phyloP scores from a whole-genome alignment of 1,139 yeast species.

The Ogataea hybrid region DNA sequence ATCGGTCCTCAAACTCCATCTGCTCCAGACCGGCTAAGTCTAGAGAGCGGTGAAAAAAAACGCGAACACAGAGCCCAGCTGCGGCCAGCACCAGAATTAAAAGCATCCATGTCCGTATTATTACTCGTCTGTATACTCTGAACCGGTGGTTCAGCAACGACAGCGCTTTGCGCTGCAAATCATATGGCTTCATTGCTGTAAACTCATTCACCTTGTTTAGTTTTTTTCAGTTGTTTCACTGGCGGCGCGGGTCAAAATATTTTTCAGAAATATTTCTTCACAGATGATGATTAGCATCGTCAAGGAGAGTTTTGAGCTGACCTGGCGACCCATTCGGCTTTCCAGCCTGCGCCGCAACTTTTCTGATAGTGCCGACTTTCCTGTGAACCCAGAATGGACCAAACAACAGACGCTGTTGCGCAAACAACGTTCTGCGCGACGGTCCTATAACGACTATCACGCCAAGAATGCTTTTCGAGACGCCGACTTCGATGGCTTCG shows the following conservation, averaged over 20 bases:
- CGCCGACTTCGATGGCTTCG: slow-evolving; percentile 1
- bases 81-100: slow-evolving; percentile 3
- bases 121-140: slow-evolving; percentile 12
- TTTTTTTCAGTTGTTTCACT: not conserved
- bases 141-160: slow-evolving; percentile 13
- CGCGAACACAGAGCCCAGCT: not conserved
- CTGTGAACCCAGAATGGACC: slow-evolving; percentile 13
- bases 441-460: not conserved
- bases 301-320: not conserved
- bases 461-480: not conserved
- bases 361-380: slow-evolving; percentile 4
- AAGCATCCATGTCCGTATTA: slow-evolving; percentile 16
- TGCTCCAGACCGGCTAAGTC: slow-evolving; percentile 5
- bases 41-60: not conserved
- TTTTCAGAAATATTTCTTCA: not conserved
- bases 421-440: not conserved
- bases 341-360: not conserved
- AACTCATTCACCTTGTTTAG: not conserved
- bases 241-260: slow-evolving; percentile 7
- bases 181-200: not conserved
- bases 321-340: slow-evolving; percentile 3
- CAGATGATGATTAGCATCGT: slow-evolving; percentile 1
- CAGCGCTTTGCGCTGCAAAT: not conserved
- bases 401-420: slow-evolving; percentile 4
- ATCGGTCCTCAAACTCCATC: slow-evolving; percentile 20